Percentiles rank a stretch among this genome's conserved stretches.
phyloP scores from a whole-genome alignment of 2,329 filamentous ascomycete genomes.

The Alternaria alternata region DNA sequence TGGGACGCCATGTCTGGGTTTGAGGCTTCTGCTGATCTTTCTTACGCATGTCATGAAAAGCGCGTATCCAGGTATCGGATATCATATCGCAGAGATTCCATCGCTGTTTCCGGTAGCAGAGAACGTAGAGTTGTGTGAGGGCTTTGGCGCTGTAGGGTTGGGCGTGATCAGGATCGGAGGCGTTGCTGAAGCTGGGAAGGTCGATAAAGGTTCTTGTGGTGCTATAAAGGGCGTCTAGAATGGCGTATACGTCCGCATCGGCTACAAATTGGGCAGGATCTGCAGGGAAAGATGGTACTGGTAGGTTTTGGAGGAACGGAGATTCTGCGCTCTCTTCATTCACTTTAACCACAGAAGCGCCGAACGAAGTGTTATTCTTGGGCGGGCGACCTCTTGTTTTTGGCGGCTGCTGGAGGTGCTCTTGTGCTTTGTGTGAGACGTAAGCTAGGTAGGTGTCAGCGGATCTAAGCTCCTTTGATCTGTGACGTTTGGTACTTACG shows the following conservation, averaged over 20 bases:
- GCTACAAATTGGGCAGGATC: neutral
- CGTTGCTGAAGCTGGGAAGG: slow-evolving; percentile 25
- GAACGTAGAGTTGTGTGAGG: slow-evolving; percentile 39
- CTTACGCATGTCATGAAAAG: slow-evolving; percentile 31
- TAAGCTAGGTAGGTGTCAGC: neutral
- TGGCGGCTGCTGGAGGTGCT: neutral
- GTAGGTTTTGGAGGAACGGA: neutral
- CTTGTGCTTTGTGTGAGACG: neutral
- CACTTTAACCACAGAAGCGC: neutral
- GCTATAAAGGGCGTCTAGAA: slow-evolving; percentile 1
- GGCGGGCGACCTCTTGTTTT: neutral
- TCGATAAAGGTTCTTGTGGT: slow-evolving; percentile 17
- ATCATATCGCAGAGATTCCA: slow-evolving; percentile 42
- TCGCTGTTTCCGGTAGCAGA: slow-evolving; percentile 21
- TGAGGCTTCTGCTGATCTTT: neutral
- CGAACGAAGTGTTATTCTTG: neutral
- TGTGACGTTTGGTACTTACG: neutral
- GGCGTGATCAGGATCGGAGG: neutral
- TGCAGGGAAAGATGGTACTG: neutral
- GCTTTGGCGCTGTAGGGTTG: slow-evolving; percentile 28
- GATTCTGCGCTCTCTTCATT: neutral
- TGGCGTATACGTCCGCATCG: neutral
- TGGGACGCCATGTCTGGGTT: slow-evolving; percentile 25
- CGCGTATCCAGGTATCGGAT: slow-evolving; percentile 46
- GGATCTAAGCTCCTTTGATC: neutral